These are phyloP conservation scores for Saccharomycopsis oosterbeekiorum DNA, from an alignment of 805 yeast genomes.

Conservation along the genomic window DNA sequence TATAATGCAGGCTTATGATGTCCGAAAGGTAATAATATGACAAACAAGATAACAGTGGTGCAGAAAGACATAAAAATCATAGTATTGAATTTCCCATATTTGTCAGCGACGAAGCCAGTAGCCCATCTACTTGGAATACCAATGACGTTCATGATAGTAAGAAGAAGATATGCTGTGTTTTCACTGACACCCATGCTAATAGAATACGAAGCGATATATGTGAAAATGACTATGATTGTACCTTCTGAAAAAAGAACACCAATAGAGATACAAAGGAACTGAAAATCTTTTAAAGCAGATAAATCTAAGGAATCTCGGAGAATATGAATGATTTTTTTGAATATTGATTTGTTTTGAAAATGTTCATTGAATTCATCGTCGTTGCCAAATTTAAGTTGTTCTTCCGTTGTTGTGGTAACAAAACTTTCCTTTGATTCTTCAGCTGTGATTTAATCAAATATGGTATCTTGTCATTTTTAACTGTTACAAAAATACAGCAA, in stretches of 20 bases:
- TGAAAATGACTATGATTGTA: constrained; percentile 33
- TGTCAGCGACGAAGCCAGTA: constrained; percentile 36
- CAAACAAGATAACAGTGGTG: constrained; percentile 26
- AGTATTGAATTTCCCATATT: constrained; percentile 44
- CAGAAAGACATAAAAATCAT: constrained; percentile 30
- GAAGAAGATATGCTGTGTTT: constrained; percentile 33
- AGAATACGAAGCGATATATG: constrained; percentile 44
- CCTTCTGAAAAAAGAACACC: constrained; percentile 41
- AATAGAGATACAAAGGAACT: constrained; percentile 32
- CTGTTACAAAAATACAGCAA: constrained; percentile 30
- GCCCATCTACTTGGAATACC: constrained; percentile 36
- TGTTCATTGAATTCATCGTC: not conserved
- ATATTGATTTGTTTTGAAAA: constrained; percentile 2
- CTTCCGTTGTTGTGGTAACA: not conserved
- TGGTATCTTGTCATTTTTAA: constrained; percentile 26
- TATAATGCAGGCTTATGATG: constrained; percentile 27
- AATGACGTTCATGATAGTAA: constrained; percentile 34
- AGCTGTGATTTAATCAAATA: not conserved
- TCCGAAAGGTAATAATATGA: constrained; percentile 32
- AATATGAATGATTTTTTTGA: constrained; percentile 22
- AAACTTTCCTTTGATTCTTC: not conserved
- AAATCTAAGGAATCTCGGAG: constrained; percentile 34
- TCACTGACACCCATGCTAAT: constrained; percentile 35
- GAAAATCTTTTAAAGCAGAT: constrained; percentile 33
- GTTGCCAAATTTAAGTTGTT: not conserved